Percentiles rank a stretch among this genome's conserved stretches.
Evolutionary conservation across 495 filamentous ascomycete genomes (phyloP).

Genomic region (Annulohypoxylon moriforme): DNA sequence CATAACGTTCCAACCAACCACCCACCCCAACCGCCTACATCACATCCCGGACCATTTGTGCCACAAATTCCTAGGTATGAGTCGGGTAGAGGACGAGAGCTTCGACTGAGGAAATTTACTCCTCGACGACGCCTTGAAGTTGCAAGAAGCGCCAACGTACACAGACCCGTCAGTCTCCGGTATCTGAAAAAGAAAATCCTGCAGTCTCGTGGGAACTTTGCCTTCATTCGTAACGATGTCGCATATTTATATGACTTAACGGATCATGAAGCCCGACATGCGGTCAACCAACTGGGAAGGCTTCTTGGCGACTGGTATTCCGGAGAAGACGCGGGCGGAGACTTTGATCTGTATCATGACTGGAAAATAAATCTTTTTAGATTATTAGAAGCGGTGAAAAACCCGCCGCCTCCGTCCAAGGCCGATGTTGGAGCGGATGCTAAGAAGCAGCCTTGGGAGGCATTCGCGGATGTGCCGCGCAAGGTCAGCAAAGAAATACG

Average conservation of each 20-base stretch:
- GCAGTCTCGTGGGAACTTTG: conserved; percentile 8
- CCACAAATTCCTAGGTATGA: background rate
- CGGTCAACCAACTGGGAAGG: conserved; percentile 37
- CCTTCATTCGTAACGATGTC: conserved; percentile 24
- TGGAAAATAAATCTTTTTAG: conserved; percentile 37
- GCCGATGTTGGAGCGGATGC: conserved; percentile 20
- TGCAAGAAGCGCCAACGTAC: background rate
- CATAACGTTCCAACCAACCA: background rate
- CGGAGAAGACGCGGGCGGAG: background rate
- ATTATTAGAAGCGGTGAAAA: background rate
- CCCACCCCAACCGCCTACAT: background rate
- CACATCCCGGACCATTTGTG: background rate
- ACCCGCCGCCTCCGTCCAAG: background rate
- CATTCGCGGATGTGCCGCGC: conserved; percentile 60
- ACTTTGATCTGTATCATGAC: conserved; percentile 37
- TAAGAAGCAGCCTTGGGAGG: conserved; percentile 40
- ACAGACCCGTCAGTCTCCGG: background rate
- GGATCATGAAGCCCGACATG: conserved; percentile 30
- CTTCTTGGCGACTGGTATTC: conserved; percentile 23
- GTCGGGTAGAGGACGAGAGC: background rate
- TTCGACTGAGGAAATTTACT: conserved; percentile 11
- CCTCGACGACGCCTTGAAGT: background rate
- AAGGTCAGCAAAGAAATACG: conserved; percentile 45
- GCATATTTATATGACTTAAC: conserved; percentile 24
- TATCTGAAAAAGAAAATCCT: conserved; percentile 37